These are phyloP conservation scores for Erythrophleum fordii DNA, from an alignment of 306 rosid species.

Conservation along the genomic window DNA sequence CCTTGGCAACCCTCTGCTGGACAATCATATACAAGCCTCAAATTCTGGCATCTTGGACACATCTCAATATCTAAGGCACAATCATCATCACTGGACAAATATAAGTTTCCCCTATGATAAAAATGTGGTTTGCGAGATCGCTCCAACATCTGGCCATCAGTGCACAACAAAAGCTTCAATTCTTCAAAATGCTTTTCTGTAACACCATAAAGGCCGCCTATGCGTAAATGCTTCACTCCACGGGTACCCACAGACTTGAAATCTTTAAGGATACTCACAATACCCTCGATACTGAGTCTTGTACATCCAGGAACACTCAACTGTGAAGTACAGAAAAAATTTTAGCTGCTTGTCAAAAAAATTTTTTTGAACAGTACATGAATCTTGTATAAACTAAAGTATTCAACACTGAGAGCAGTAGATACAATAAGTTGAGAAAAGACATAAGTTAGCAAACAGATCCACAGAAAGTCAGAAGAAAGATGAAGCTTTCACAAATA, in stretches of 20 bases:
- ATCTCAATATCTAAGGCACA: slow-evolving; percentile 66
- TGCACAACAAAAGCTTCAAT: slow-evolving; percentile 65
- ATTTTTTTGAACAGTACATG: background rate
- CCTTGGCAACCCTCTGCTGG: slow-evolving; percentile 66
- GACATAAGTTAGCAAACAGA: background rate
- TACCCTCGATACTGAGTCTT: slow-evolving; percentile 80
- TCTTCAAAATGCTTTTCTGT: slow-evolving; percentile 73
- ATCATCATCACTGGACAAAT: slow-evolving; percentile 69
- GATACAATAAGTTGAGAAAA: slow-evolving; percentile 6
- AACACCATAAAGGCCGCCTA: slow-evolving; percentile 87
- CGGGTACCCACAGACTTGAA: slow-evolving; percentile 59
- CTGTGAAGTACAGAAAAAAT: slow-evolving; percentile 53
- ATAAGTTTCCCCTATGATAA: slow-evolving; percentile 65
- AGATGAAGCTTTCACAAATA: slow-evolving; percentile 17
- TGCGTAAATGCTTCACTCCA: slow-evolving; percentile 76
- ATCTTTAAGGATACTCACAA: slow-evolving; percentile 65
- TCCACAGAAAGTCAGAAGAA: background rate
- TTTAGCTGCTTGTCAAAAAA: slow-evolving; percentile 34
- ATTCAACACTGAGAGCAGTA: background rate
- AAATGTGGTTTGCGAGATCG: slow-evolving; percentile 64
- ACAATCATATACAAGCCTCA: slow-evolving; percentile 81
- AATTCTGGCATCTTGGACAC: slow-evolving; percentile 75
- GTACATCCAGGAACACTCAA: slow-evolving; percentile 92
- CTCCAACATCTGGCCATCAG: slow-evolving; percentile 56
- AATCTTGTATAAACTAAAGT: background rate